A percentile compares a stretch with the other conserved stretches of the same genome.
These are phyloP conservation scores for Chaetomiaceae sp. DNA, from an alignment of 2,329 filamentous ascomycete genomes.

Conservation along the genomic window DNA sequence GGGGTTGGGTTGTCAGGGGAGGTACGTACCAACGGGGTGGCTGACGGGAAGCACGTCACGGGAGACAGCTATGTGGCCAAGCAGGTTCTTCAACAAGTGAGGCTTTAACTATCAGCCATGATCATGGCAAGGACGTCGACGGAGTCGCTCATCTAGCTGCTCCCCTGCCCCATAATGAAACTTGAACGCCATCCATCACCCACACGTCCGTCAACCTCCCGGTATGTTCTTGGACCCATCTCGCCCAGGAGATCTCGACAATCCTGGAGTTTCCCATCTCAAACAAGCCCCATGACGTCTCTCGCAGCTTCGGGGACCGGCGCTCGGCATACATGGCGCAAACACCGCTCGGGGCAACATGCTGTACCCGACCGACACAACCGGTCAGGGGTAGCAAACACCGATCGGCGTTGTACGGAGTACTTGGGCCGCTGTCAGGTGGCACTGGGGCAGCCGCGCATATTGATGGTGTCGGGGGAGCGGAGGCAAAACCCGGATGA, in stretches of 20 bases:
- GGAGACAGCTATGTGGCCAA: no score
- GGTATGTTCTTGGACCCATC: no score
- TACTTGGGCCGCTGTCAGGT: neutral
- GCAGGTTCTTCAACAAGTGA: no score
- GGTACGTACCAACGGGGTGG: no score
- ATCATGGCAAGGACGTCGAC: no score
- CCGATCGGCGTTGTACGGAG: neutral
- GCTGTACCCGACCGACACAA: neutral
- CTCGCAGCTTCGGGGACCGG: neutral
- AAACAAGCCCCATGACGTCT: neutral
- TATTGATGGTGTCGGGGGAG: no score
- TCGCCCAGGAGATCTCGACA: neutral
- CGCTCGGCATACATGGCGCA: neutral
- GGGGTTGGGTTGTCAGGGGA: no score
- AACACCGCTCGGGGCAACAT: neutral
- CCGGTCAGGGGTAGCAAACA: slow-evolving; percentile 2
- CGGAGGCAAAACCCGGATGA: no score
- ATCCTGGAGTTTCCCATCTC: neutral
- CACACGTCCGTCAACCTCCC: neutral
- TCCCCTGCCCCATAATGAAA: no score
- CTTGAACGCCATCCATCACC: neutral
- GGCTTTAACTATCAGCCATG: no score
- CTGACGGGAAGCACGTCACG: no score
- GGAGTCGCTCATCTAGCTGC: no score
- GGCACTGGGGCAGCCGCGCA: neutral